phyloP scores from a whole-genome alignment of 768 basidiomycete genomes.

The Chalciporus sphaerocephalus region DNA sequence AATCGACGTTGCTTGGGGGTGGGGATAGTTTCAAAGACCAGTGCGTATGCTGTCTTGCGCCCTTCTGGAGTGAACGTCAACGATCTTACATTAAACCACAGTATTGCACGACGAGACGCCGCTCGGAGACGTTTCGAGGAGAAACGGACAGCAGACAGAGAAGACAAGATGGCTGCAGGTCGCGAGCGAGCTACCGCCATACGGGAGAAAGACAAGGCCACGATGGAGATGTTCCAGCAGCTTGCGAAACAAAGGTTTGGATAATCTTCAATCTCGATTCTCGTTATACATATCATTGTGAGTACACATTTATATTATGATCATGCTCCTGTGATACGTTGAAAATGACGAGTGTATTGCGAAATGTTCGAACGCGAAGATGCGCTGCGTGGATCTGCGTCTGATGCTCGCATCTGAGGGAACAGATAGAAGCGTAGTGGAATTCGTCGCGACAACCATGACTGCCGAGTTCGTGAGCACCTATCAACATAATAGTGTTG shows the following conservation, averaged over 20 bases:
- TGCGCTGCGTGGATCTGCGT: no score
- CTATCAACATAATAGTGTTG: no score
- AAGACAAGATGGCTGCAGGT: constrained; percentile 47
- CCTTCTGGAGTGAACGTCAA: not conserved
- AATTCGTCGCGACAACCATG: no score
- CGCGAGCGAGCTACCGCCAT: constrained; percentile 61
- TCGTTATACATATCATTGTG: constrained; percentile 8
- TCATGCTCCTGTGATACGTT: not conserved
- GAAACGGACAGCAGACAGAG: constrained; percentile 37
- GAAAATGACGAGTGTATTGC: no score
- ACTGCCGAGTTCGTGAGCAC: no score
- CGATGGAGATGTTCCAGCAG: constrained; percentile 95
- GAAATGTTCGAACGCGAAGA: no score
- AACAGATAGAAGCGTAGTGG: no score
- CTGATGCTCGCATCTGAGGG: no score
- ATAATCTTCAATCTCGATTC: constrained; percentile 31
- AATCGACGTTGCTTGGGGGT: constrained; percentile 76
- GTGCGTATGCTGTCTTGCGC: constrained; percentile 39
- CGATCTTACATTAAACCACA: constrained; percentile 27
- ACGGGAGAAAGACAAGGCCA: constrained; percentile 81
- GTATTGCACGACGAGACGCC: constrained; percentile 71
- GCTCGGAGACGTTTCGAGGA: constrained; percentile 60
- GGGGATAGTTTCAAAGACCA: constrained; percentile 76
- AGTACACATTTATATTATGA: constrained; percentile 9
- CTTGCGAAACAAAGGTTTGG: constrained; percentile 88